Conservation (phyloP, 768 basidiomycete genomes). For the Lactarius quietus region DNA sequence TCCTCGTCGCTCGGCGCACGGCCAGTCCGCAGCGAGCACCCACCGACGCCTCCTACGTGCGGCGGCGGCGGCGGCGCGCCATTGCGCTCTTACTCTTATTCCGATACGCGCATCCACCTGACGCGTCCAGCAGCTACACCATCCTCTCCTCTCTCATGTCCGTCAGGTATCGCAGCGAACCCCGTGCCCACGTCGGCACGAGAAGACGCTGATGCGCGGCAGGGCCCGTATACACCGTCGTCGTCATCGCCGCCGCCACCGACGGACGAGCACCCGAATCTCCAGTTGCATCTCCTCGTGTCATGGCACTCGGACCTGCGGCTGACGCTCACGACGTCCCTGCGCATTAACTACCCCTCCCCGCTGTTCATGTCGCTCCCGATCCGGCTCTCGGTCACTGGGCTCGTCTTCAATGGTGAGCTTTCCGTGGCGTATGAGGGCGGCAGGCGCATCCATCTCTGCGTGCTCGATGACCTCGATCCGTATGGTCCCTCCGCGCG, state of each 20-base stretch:
- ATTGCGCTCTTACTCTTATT: slow-evolving; percentile 37
- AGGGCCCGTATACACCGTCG: not conserved
- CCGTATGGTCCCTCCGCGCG: slow-evolving; percentile 69
- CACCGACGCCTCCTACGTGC: slow-evolving; percentile 32
- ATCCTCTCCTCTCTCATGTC: slow-evolving; percentile 5
- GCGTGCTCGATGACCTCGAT: slow-evolving; percentile 83
- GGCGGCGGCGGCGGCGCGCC: too few relatives aligned
- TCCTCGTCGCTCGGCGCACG: slow-evolving; percentile 10
- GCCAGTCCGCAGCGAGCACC: slow-evolving; percentile 31
- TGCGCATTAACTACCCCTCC: slow-evolving; percentile 96
- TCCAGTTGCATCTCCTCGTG: slow-evolving; percentile 86
- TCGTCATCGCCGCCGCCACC: slow-evolving; percentile 13
- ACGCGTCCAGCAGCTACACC: not conserved
- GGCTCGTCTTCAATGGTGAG: slow-evolving; percentile 82
- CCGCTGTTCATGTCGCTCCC: slow-evolving; percentile 96
- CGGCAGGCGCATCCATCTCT: slow-evolving; percentile 78
- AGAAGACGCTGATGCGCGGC: not conserved
- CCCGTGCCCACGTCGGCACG: slow-evolving; percentile 8
- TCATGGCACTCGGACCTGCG: slow-evolving; percentile 86
- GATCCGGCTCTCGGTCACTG: slow-evolving; percentile 88
- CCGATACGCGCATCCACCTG: not conserved
- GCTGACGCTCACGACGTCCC: slow-evolving; percentile 84
- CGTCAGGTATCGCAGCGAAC: slow-evolving; percentile 14
- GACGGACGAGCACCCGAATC: slow-evolving; percentile 50
- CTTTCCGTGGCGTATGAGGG: slow-evolving; percentile 91